phyloP scores from a whole-genome alignment of 78 protist species.

The Speleostelium caveatum region DNA sequence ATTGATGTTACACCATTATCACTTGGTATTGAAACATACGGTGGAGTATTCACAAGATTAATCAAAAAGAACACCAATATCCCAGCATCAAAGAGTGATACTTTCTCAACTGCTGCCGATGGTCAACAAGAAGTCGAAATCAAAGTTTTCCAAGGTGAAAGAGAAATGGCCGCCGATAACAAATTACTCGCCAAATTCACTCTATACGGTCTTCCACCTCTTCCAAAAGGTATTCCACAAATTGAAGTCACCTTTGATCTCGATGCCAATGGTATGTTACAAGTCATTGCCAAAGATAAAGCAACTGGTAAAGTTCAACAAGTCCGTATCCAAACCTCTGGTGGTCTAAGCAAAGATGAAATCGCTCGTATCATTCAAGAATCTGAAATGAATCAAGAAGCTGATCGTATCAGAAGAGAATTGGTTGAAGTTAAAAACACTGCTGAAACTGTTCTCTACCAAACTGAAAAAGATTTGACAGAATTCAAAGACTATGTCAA shows the following conservation, averaged over 20 bases:
- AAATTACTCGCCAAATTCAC: slow-evolving; percentile 96
- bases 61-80: slow-evolving; percentile 95
- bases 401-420: slow-evolving; percentile 69
- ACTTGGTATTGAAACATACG: slow-evolving; percentile 91
- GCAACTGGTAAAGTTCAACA: slow-evolving; percentile 95
- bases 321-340: slow-evolving; percentile 93
- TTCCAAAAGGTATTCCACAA: slow-evolving; percentile 93
- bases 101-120: slow-evolving; percentile 99
- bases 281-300: slow-evolving; percentile 94
- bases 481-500: slow-evolving; percentile 68
- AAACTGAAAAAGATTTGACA: slow-evolving; percentile 49
- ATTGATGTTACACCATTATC: slow-evolving; percentile 92
- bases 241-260: slow-evolving; percentile 84
- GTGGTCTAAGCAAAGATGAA: slow-evolving; percentile 96
- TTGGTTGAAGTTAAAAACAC: slow-evolving; percentile 73
- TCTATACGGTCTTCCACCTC: slow-evolving; percentile 97
- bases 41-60: slow-evolving; percentile 92
- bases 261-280: slow-evolving; percentile 86
- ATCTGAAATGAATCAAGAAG: slow-evolving; percentile 91
- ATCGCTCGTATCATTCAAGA: slow-evolving; percentile 96
- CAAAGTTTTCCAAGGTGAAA: slow-evolving; percentile 99
- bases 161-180: slow-evolving; percentile 98
- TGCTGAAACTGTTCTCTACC: slow-evolving; percentile 70
- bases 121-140: slow-evolving; percentile 99
- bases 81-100: slow-evolving; percentile 94